Evolutionary conservation across 129 eudicot species (phyloP), one percentile per base, ranked within the genome.

Genomic region (Tagetes patula): DNA sequence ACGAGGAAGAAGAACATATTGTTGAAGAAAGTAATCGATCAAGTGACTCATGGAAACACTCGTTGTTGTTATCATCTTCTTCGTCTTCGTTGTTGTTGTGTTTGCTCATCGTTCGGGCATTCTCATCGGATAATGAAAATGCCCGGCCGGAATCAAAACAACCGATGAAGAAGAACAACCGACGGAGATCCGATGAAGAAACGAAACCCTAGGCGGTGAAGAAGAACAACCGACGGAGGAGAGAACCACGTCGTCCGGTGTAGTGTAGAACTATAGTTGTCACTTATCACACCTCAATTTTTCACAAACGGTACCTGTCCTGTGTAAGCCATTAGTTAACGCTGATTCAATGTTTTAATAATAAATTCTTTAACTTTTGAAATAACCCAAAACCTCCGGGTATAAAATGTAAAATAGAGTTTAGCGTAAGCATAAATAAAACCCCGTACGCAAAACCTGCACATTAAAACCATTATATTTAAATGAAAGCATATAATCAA

Each of bases 11-110:
- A 1, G 97, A 87, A 70, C 89, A 91, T 20, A 96, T 83, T 8
- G 98, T 79, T 8, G 98, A 94, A 11, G 98, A 90, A 30, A 94
- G 75, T 43, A 94, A 64, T 20, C 98, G 96, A 77, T 94, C 98
- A 63, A 87, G 87, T 2, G 98, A 84, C 70, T 94, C 98, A 89
- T 87, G 82, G 46, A 90, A 94, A 58, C 81, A 68, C 52, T 84
- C 92, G 75, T 82, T 80, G 13, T 82, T 13, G 74, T 82, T 82
- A 9, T 82, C 78, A 10, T 80, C 20, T 20, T 64, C 60, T 38
- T 85, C 87, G 43, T 84, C 77, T 9, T 80, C 70, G 32, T 70
- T 73, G 74, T 41, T 74, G 50, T 63, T 74, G 67, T 77, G 54
- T 82, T 76, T 89, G 90, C 82, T 92, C 96, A 89, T 92, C 83